phyloP scores from a whole-genome alignment of 148 eudicot genomes.

The Polygonum aviculare region DNA sequence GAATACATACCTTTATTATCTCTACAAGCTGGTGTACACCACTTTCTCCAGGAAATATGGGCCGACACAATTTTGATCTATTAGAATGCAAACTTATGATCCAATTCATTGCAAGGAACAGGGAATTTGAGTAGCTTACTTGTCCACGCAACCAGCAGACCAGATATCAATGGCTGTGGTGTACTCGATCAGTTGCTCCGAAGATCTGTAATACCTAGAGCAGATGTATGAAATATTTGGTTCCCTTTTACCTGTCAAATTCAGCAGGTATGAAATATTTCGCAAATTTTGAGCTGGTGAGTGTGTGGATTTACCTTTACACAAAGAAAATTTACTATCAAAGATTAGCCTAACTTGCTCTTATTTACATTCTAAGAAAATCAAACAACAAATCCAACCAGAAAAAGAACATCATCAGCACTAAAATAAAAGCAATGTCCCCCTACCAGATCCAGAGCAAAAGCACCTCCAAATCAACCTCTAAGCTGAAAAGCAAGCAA shows the following conservation, averaged over 20 bases:
- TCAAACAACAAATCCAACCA: neutral
- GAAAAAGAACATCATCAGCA: neutral
- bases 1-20: conserved; percentile 61
- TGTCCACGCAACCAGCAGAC: conserved; percentile 97
- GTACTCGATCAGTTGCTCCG: conserved; percentile 94
- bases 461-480: neutral
- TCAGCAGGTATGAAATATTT: conserved; percentile 4
- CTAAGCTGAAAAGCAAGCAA: neutral
- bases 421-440: neutral
- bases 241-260: conserved; percentile 70
- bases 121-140: conserved; percentile 21
- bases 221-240: conserved; percentile 94
- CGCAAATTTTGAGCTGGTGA: conserved; percentile 85
- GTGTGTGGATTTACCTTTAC: conserved; percentile 90
- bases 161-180: conserved; percentile 76
- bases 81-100: neutral
- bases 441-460: neutral
- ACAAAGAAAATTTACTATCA: neutral
- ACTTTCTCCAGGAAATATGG: conserved; percentile 87
- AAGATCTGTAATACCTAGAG: conserved; percentile 43
- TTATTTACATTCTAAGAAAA: neutral
- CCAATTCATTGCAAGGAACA: neutral
- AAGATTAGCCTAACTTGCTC: neutral
- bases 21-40: conserved; percentile 95
- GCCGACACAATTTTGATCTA: conserved; percentile 29